phyloP scores from a whole-genome alignment of 1,284 basidiomycete species.

The Ganoderma lucidum region DNA sequence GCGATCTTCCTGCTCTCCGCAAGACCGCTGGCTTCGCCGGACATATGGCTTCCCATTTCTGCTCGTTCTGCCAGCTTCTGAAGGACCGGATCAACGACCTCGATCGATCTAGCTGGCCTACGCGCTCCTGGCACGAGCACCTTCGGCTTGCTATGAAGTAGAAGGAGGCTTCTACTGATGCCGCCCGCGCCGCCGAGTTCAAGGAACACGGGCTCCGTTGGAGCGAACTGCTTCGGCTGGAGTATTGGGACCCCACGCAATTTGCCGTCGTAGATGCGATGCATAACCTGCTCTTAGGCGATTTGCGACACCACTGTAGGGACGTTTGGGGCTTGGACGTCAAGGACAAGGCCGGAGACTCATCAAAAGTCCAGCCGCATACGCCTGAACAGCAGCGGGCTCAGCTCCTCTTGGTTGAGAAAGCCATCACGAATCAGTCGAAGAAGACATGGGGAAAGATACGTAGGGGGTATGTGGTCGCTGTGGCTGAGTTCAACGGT shows the following conservation, averaged over 20 bases:
- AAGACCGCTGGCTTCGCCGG: conserved; percentile 23
- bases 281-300: conserved; percentile 15
- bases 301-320: conserved; percentile 16
- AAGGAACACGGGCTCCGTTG: conserved; percentile 43
- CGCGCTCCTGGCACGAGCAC: conserved; percentile 13
- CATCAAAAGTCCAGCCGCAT: background rate
- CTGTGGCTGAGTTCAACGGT: too few species aligned
- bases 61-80: conserved; percentile 25
- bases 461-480: too few species aligned
- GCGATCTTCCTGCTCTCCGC: conserved; percentile 25
- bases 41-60: conserved; percentile 24
- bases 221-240: conserved; percentile 44
- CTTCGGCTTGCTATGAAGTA: conserved; percentile 34
- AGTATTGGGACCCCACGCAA: conserved; percentile 47
- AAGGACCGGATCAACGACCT: conserved; percentile 14
- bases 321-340: conserved; percentile 15
- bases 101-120: conserved; percentile 21
- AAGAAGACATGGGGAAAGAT: background rate
- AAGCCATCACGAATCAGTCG: background rate
- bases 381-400: background rate
- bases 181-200: conserved; percentile 33
- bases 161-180: conserved; percentile 36
- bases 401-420: background rate
- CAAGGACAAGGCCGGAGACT: background rate
- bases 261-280: conserved; percentile 26